Evolutionary conservation across 768 basidiomycete species (phyloP), one percentile per base, ranked within the genome.

Genomic region (Mycena pura): DNA sequence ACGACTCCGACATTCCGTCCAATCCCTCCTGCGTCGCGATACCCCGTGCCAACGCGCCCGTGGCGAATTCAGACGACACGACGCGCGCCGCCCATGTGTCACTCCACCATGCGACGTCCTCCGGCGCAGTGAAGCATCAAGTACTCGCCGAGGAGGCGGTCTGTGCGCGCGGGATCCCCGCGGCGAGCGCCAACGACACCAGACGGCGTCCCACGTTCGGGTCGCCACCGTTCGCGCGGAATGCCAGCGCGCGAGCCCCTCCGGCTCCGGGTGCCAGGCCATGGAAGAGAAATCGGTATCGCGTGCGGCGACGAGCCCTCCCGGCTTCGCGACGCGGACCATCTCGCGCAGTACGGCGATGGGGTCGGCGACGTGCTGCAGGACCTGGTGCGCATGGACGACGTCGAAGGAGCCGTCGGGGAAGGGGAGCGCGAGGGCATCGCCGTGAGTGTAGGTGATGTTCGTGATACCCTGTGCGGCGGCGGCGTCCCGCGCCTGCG

Each of bases 371-470:
- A 85, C 64, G 70, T 84, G 84, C 63, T 81, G 77, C 3, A 85
- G 72, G 7, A 84, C 82, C 64, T 83, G 82, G 57, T 83, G 81
- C 21, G 78, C 75, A 64, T 81, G 79, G 3, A 82, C 80, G 65
- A 84, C 75, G 70, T 84, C 83, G 69, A 83, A 85, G 6, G 73
- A 66, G 27, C 62, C 68, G 57, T 84, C 80, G 6, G 76, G 68
- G 59, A 75, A 79, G 11, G 64, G 66, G 5, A 84, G 70, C 15
- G 68, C 49, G 57, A 72, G 68, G 3, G 74, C 74, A 60, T 83
- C 76, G n/a, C 77, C 84, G 8, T 67, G 53, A 19, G 56, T 34
- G 61, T 82, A 85, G 3, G 71, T 57, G 54, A 82, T 59, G 67
- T 84, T 84, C 34, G 64, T 40, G 32, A 76, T 46, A 0, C 74